These are phyloP conservation scores for Trichoderma sp. DNA, from an alignment of 2,329 filamentous ascomycete genomes.

Conservation along the genomic window DNA sequence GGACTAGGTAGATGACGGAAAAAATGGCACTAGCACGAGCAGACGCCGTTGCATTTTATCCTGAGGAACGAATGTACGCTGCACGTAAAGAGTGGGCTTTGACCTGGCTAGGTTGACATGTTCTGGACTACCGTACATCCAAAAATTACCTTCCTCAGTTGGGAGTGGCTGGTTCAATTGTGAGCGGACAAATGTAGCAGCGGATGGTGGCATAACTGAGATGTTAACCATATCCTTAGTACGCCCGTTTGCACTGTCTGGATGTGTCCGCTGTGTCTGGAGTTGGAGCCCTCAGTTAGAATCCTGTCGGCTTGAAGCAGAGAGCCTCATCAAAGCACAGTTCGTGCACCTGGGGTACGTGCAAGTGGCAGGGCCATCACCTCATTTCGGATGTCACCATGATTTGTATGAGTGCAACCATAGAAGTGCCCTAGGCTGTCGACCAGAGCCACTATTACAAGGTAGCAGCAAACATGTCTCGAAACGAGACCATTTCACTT, in stretches of 20 bases:
- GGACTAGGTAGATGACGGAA: constrained; percentile 5
- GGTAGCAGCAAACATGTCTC: constrained; percentile 5
- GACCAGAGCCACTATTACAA: neutral
- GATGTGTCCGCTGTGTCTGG: neutral
- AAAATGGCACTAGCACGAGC: neutral
- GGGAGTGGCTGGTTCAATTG: neutral
- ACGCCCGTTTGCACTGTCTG: neutral
- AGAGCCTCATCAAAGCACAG: neutral
- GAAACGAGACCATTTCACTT: neutral
- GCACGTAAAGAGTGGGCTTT: constrained; percentile 1
- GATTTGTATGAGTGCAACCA: constrained; percentile 24
- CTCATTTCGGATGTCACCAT: constrained; percentile 24
- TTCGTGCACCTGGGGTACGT: constrained; percentile 2
- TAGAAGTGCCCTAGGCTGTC: neutral
- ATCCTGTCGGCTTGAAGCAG: neutral
- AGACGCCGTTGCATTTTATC: constrained; percentile 22
- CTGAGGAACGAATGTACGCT: neutral
- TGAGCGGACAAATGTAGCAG: neutral
- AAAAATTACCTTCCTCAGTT: neutral
- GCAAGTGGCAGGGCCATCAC: constrained; percentile 13
- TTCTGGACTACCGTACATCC: neutral
- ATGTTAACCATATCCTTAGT: neutral
- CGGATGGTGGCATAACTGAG: neutral
- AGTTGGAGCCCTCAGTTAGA: neutral
- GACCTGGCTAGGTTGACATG: neutral